phyloP scores from a whole-genome alignment of 768 basidiomycete genomes.

The Tylopilus felleus region DNA sequence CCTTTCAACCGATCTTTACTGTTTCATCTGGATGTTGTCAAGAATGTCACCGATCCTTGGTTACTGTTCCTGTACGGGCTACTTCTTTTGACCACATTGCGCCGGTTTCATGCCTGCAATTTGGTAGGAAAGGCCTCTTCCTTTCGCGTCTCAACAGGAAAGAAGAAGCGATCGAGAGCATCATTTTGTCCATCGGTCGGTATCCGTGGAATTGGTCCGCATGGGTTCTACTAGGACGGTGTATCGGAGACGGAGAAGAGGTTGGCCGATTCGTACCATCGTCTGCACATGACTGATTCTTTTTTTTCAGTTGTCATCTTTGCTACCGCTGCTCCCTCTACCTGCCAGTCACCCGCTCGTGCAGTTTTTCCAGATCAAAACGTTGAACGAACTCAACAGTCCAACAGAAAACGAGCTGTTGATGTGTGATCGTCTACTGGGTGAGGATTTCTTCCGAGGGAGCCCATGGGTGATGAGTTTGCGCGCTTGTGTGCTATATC shows the following conservation, averaged over 20 bases:
- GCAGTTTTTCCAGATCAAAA: conserved; percentile 81
- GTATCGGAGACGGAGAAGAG: conserved; percentile 83
- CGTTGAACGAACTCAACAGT: conserved; percentile 84
- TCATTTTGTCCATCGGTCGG: conserved; percentile 67
- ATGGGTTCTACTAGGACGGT: conserved; percentile 81
- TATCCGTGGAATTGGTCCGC: conserved; percentile 94
- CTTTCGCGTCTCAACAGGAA: conserved; percentile 75
- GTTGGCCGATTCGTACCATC: conserved; percentile 36
- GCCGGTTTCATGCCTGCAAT: not conserved
- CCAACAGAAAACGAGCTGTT: conserved; percentile 83
- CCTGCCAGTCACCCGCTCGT: conserved; percentile 53
- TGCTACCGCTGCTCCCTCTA: conserved; percentile 45
- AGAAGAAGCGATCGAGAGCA: conserved; percentile 82
- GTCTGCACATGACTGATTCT: conserved; percentile 9
- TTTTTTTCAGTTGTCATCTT: conserved; percentile 38
- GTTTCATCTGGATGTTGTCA: conserved; percentile 58
- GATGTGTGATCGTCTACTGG: conserved; percentile 75
- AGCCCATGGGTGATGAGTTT: conserved; percentile 86
- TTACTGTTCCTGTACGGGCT: conserved; percentile 67
- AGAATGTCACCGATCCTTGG: conserved; percentile 70
- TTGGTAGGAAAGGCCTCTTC: conserved; percentile 73
- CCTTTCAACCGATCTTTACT: conserved; percentile 60
- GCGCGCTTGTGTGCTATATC: conserved; percentile 83
- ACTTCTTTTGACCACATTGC: not conserved
- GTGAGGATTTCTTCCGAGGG: conserved; percentile 68